These are phyloP conservation scores for Clavispora asparagi DNA, from an alignment of 805 yeast species.

Conservation along the genomic window DNA sequence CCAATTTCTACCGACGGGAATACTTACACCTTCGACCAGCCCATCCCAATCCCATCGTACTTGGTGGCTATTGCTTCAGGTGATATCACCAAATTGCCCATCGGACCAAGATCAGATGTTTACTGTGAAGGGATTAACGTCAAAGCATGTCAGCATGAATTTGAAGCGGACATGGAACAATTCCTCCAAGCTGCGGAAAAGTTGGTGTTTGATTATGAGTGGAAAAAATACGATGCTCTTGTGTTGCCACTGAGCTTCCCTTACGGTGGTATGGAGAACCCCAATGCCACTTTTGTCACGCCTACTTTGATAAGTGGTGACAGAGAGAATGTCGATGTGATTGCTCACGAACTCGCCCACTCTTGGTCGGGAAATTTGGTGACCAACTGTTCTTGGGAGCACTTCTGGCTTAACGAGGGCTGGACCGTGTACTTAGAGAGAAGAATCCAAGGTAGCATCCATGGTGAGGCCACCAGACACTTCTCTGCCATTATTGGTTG, in stretches of 20 bases:
- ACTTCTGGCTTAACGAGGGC: constrained; percentile 93
- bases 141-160: constrained; percentile 70
- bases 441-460: constrained; percentile 70
- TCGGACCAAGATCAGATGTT: constrained; percentile 85
- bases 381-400: constrained; percentile 88
- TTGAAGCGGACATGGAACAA: constrained; percentile 72
- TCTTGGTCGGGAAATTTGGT: constrained; percentile 92
- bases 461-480: constrained; percentile 74
- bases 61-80: constrained; percentile 84
- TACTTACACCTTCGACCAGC: constrained; percentile 56
- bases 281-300: constrained; percentile 85
- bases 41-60: constrained; percentile 81
- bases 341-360: constrained; percentile 91
- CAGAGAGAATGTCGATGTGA: constrained; percentile 78
- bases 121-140: constrained; percentile 72
- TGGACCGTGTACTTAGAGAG: constrained; percentile 94
- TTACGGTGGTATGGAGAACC: constrained; percentile 95
- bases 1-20: constrained; percentile 17
- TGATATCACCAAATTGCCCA: constrained; percentile 56
- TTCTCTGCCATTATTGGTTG: constrained; percentile 85
- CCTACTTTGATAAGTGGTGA: constrained; percentile 85
- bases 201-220: constrained; percentile 73
- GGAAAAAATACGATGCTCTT: constrained; percentile 78
- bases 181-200: constrained; percentile 76
- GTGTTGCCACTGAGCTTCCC: constrained; percentile 76